Base-by-base conservation (phyloP, 768 basidiomycete species). In the Gyrodon lividus region DNA sequence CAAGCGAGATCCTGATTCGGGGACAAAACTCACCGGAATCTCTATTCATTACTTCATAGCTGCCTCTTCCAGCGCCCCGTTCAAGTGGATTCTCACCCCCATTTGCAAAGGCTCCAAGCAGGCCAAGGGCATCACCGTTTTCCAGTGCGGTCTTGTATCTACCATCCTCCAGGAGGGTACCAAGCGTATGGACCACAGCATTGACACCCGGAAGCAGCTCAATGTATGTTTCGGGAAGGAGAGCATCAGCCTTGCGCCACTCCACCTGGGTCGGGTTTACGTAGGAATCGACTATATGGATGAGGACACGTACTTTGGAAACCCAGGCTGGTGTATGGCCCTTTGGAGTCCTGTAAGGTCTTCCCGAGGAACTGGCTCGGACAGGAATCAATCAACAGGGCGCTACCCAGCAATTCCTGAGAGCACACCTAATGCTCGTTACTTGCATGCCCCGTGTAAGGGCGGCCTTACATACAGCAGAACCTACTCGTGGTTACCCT, bases 111-210 rank as follows among this genome's bases (percentile, higher is more conserved):
- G 76, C 78, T 48, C 75, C 70, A 50, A 79, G 48, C 31, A 88
- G 69, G 10, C 74, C 77, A 14, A 77, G 59, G 22, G 86, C 42
- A 62, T 88, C 74, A 12, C 84, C 83, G 46, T 76, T 74, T 54
- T 76, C 75, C 39, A 98, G 59, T 33, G 84, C 80, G 33, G 74
- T 66, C 70, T 99, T 99, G 76, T 99, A 99, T 39, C 71, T 74
- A 17, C 77, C 74, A 60, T 85, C 83, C 64, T 95, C 92, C 28
- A 98, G 74, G 43, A 99, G 81, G 9, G 87, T 91, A 40, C 97
- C 97, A 17, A 98, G 77, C 1, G 97, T 96, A 67, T 98, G 94
- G 33, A 99, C 92, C 24, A 98, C 87, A 1, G 87, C 92, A 20
- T 80, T 80, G 22, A 79, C 82, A 20, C 75, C 70, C 0, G 83